Conservation (phyloP, 441 rosid genomes). For the Biscutella laevigata region DNA sequence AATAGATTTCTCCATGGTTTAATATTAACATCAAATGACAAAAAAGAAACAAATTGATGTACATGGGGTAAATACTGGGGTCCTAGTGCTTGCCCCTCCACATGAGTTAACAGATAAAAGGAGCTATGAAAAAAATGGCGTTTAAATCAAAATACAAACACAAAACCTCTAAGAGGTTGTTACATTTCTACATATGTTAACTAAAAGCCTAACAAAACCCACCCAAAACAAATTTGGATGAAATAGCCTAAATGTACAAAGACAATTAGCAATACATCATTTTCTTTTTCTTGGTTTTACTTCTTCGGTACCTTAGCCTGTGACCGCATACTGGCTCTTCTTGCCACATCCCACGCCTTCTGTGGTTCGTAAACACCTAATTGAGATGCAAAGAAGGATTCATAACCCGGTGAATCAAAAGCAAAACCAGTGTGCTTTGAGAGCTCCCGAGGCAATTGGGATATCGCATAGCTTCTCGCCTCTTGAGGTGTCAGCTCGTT, state of each 20-base stretch:
- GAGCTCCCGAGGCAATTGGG: conserved; percentile 80
- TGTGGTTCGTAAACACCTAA: conserved; percentile 80
- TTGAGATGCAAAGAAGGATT: conserved; percentile 92
- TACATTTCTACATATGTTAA: conserved; percentile 22
- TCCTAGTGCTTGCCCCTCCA: conserved; percentile 22
- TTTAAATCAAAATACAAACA: conserved; percentile 14
- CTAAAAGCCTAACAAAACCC: conserved; percentile 13
- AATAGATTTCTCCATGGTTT: too few relatives aligned
- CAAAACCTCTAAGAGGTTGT: conserved; percentile 9
- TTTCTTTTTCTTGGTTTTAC: too few relatives aligned
- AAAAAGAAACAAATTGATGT: conserved; percentile 18
- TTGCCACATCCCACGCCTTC: conserved; percentile 96
- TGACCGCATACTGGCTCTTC: conserved; percentile 83
- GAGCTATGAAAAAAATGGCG: conserved; percentile 21
- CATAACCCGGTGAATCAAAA: conserved; percentile 93
- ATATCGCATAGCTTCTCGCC: conserved; percentile 73
- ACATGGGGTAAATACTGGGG: conserved; percentile 7
- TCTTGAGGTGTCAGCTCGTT: conserved; percentile 69
- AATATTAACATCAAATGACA: too few relatives aligned
- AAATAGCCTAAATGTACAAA: conserved; percentile 19
- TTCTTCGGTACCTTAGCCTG: conserved; percentile 38
- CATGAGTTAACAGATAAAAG: conserved; percentile 12
- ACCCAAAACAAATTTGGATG: conserved; percentile 6
- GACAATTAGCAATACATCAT: conserved; percentile 21
- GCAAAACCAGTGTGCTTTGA: conserved; percentile 95